Evolutionary conservation across 805 yeast species (phyloP).

Genomic region (Babjeviella inositovora): DNA sequence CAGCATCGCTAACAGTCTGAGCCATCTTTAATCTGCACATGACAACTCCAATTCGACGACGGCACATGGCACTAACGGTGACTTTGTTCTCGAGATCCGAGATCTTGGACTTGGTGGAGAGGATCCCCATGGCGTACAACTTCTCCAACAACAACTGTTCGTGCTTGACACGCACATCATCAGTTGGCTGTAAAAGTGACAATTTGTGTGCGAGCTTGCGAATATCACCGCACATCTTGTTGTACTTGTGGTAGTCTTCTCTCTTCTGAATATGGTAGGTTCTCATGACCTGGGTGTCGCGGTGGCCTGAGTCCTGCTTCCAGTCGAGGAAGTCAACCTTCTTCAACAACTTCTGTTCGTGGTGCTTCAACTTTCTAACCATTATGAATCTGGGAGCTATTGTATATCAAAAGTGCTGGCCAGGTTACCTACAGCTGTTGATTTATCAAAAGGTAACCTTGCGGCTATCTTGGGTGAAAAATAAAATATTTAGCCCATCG

Average conservation of each 20-base stretch:
- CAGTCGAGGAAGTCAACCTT: conserved; percentile 95
- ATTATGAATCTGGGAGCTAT: conserved; percentile 13
- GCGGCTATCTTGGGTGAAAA: too few relatives aligned
- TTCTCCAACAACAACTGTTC: conserved; percentile 82
- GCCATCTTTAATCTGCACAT: conserved; percentile 94
- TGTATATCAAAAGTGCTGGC: too few relatives aligned
- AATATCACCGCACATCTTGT: conserved; percentile 82
- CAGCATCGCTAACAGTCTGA: conserved; percentile 75
- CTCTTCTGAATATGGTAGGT: conserved; percentile 87
- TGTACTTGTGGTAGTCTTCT: conserved; percentile 91
- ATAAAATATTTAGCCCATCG: too few relatives aligned
- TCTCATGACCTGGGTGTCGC: conserved; percentile 95
- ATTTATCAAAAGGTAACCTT: too few relatives aligned
- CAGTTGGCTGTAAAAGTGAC: conserved; percentile 73
- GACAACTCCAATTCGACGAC: conserved; percentile 86
- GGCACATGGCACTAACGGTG: conserved; percentile 82
- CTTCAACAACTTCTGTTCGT: conserved; percentile 86
- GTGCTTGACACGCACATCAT: conserved; percentile 75
- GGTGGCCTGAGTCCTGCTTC: conserved; percentile 91
- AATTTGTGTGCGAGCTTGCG: conserved; percentile 77
- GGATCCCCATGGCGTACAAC: conserved; percentile 74
- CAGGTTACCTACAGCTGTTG: too few relatives aligned
- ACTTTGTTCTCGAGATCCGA: conserved; percentile 85
- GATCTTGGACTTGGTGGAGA: conserved; percentile 78
- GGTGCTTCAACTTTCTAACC: conserved; percentile 86